phyloP scores from a whole-genome alignment of 2,329 filamentous ascomycete species.

The Phaeophleospora eucalypticola region DNA sequence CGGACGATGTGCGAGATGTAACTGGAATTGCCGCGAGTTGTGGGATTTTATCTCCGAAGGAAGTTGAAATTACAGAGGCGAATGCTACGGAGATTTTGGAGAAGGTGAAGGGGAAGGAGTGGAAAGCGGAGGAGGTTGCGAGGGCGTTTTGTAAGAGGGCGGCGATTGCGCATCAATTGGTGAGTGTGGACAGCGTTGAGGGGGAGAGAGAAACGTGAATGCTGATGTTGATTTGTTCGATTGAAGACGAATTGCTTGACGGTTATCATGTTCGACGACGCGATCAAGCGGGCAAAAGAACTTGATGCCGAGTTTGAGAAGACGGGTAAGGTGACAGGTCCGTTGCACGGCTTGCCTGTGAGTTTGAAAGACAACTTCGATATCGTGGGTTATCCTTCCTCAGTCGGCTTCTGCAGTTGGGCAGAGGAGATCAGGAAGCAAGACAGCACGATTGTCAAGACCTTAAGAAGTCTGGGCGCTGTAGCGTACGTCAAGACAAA shows the following conservation, averaged over 20 bases:
- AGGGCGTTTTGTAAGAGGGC: slow-evolving; percentile 53
- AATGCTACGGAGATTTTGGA: slow-evolving; percentile 40
- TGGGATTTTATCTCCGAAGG: slow-evolving; percentile 55
- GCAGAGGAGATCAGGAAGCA: slow-evolving; percentile 55
- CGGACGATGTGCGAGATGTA: slow-evolving; percentile 53
- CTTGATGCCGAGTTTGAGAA: slow-evolving; percentile 50
- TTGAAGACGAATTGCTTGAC: slow-evolving; percentile 57
- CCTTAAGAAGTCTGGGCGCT: slow-evolving; percentile 58
- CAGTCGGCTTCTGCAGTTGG: slow-evolving; percentile 60
- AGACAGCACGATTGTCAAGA: slow-evolving; percentile 55
- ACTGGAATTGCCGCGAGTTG: slow-evolving; percentile 53
- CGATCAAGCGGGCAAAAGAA: slow-evolving; percentile 48
- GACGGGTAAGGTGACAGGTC: slow-evolving; percentile 51
- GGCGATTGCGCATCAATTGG: slow-evolving; percentile 53
- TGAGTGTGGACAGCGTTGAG: slow-evolving; percentile 27
- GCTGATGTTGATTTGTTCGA: not conserved
- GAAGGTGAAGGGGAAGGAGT: slow-evolving; percentile 39
- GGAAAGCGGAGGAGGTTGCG: slow-evolving; percentile 51
- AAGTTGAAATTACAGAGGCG: slow-evolving; percentile 49
- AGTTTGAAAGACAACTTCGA: slow-evolving; percentile 71
- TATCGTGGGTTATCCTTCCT: slow-evolving; percentile 56
- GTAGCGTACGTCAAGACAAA: slow-evolving; percentile 69
- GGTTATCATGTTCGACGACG: slow-evolving; percentile 54
- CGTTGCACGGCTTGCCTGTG: slow-evolving; percentile 63
- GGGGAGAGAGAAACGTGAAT: not conserved